Percentiles rank a stretch among this genome's conserved stretches.
Evolutionary conservation across 805 yeast species (phyloP).

Genomic region (Starmerella stigmatis): DNA sequence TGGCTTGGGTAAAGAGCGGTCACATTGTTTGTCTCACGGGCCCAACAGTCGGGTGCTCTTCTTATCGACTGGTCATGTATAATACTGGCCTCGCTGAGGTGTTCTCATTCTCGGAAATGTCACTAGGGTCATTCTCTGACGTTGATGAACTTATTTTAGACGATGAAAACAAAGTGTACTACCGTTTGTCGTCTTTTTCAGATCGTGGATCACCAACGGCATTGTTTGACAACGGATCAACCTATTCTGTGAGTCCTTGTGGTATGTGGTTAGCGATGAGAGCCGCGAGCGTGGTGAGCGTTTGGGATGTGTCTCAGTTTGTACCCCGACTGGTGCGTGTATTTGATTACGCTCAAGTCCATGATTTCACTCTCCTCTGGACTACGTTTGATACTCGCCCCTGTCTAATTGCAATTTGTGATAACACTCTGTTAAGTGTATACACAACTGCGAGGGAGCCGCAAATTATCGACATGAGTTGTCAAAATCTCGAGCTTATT

Average conservation of each 20-base stretch:
- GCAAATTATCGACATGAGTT: neutral
- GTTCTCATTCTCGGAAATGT: neutral
- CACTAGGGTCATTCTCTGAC: neutral
- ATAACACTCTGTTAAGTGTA: neutral
- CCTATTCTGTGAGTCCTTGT: neutral
- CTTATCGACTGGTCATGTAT: neutral
- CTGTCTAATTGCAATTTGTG: neutral
- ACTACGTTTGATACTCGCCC: neutral
- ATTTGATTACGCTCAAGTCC: neutral
- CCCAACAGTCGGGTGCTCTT: neutral
- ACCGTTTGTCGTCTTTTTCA: too few species aligned
- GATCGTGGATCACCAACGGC: too few species aligned
- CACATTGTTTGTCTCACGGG: neutral
- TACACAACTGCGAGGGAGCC: neutral
- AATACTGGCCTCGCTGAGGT: neutral
- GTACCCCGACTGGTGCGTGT: neutral
- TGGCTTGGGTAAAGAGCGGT: neutral
- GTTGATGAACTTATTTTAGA: neutral
- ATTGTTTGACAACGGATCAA: neutral
- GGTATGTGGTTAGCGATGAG: neutral
- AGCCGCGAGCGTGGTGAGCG: neutral
- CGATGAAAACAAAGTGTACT: neutral
- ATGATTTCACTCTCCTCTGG: neutral
- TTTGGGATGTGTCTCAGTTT: neutral
- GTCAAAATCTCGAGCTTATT: too few species aligned